phyloP scores from a whole-genome alignment of 768 basidiomycete species.

The Mrakia frigida region DNA sequence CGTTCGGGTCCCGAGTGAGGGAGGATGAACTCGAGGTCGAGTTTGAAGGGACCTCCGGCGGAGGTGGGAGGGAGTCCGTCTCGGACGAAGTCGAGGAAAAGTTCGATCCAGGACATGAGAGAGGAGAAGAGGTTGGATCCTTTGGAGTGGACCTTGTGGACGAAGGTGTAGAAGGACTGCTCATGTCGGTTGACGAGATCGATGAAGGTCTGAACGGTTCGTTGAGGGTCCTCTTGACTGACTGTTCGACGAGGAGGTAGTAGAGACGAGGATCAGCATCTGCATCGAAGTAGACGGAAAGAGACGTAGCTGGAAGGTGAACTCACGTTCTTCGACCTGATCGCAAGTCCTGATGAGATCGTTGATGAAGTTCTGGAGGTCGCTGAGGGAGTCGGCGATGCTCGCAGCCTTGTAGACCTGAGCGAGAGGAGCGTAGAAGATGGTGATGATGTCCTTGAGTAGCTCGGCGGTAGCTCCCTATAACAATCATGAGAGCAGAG shows the following conservation, averaged over 20 bases:
- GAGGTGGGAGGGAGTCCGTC: slow-evolving; percentile 64
- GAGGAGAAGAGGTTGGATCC: slow-evolving; percentile 88
- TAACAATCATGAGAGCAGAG: neutral
- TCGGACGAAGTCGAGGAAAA: slow-evolving; percentile 82
- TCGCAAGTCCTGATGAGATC: slow-evolving; percentile 95
- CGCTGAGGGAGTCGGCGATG: slow-evolving; percentile 86
- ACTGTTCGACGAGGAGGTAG: slow-evolving; percentile 49
- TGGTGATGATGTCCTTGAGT: slow-evolving; percentile 96
- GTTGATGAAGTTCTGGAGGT: slow-evolving; percentile 88
- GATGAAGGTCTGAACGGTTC: slow-evolving; percentile 87
- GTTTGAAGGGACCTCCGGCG: slow-evolving; percentile 34
- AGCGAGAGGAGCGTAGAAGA: slow-evolving; percentile 93
- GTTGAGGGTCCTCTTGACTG: slow-evolving; percentile 71
- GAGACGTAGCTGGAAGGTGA: slow-evolving; percentile 30
- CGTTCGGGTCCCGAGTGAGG: slow-evolving; percentile 77
- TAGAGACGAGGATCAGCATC: neutral
- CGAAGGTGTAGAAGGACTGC: slow-evolving; percentile 90
- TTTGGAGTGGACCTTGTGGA: slow-evolving; percentile 97
- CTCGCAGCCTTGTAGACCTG: slow-evolving; percentile 96
- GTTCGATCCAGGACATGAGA: slow-evolving; percentile 95
- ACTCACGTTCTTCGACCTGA: slow-evolving; percentile 68
- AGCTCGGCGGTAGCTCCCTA: slow-evolving; percentile 92
- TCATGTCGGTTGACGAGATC: slow-evolving; percentile 90
- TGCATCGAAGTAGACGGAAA: neutral
- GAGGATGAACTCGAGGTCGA: slow-evolving; percentile 83